Conservation (phyloP, 805 yeast genomes). For the Pichia cabralensis region DNA sequence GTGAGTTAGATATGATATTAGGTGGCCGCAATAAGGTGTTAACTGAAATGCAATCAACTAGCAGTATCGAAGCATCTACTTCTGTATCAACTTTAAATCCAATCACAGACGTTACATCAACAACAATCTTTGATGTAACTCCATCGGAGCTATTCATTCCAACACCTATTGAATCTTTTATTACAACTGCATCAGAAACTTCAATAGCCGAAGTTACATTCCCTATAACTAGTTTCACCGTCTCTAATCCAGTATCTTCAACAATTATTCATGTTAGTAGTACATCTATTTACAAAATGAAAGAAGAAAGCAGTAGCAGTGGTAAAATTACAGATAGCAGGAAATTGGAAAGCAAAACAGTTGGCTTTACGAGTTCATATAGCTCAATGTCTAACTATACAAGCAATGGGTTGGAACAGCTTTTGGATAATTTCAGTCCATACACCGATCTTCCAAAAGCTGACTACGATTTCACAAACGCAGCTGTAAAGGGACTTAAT, state of each 20-base stretch:
- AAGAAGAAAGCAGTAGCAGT: too few relatives aligned
- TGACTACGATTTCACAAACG: slow-evolving; percentile 16
- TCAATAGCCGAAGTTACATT: background rate
- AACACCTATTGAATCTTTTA: background rate
- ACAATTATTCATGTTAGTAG: too few relatives aligned
- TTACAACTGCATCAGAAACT: background rate
- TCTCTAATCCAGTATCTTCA: too few relatives aligned
- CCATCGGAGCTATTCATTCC: background rate
- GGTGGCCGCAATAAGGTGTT: background rate
- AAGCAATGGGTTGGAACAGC: slow-evolving; percentile 1
- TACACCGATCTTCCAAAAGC: slow-evolving; percentile 17
- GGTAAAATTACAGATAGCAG: too few relatives aligned
- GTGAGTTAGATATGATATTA: slow-evolving; percentile 1
- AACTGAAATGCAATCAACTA: background rate
- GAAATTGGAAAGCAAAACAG: too few relatives aligned
- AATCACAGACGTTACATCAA: background rate
- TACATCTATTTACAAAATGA: too few relatives aligned
- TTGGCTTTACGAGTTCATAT: too few relatives aligned
- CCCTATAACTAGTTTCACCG: background rate
- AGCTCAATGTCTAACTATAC: too few relatives aligned
- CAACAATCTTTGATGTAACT: too few relatives aligned
- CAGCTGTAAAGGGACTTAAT: too few relatives aligned
- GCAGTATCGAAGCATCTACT: background rate
- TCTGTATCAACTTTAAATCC: too few relatives aligned
- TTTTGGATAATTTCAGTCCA: slow-evolving; percentile 12